These are phyloP conservation scores for Microbotryum violaceum DNA, from an alignment of 1,284 basidiomycete genomes.

Conservation along the genomic window DNA sequence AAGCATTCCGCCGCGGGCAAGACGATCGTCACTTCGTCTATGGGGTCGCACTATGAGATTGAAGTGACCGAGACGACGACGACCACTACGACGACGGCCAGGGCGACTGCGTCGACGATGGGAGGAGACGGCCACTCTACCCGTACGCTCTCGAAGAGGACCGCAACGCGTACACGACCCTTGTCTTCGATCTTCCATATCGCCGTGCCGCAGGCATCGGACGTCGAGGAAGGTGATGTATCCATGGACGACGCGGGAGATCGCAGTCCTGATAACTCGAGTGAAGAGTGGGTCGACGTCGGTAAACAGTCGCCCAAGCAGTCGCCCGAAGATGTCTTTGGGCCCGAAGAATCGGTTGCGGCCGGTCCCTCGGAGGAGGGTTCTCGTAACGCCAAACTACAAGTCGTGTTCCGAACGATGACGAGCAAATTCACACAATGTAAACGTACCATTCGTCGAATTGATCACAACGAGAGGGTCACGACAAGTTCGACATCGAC, in stretches of 20 bases:
- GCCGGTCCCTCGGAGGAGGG: too few relatives aligned
- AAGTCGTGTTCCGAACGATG: constrained; percentile 45
- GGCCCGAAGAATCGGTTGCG: constrained; percentile 2
- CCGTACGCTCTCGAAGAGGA: constrained; percentile 2
- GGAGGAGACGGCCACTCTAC: neutral
- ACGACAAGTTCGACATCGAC: neutral
- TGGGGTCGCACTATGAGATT: constrained; percentile 43
- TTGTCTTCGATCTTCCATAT: neutral
- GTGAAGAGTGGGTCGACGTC: constrained; percentile 43
- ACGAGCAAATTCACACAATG: constrained; percentile 45
- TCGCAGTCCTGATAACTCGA: too few relatives aligned
- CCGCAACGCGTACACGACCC: neutral
- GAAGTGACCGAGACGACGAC: constrained; percentile 35
- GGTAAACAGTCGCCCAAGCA: constrained; percentile 27
- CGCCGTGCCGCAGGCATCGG: too few relatives aligned
- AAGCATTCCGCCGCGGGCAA: constrained; percentile 12
- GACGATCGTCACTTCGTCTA: constrained; percentile 9
- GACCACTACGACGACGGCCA: constrained; percentile 27
- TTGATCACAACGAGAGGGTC: neutral
- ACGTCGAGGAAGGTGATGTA: too few relatives aligned
- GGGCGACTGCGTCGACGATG: constrained; percentile 9
- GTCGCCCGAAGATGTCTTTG: neutral
- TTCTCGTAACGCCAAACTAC: constrained; percentile 11
- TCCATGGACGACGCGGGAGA: too few relatives aligned
- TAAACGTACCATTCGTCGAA: constrained; percentile 40